phyloP scores from a whole-genome alignment of 805 yeast species.

The Metahyphopichia silvanorum region DNA sequence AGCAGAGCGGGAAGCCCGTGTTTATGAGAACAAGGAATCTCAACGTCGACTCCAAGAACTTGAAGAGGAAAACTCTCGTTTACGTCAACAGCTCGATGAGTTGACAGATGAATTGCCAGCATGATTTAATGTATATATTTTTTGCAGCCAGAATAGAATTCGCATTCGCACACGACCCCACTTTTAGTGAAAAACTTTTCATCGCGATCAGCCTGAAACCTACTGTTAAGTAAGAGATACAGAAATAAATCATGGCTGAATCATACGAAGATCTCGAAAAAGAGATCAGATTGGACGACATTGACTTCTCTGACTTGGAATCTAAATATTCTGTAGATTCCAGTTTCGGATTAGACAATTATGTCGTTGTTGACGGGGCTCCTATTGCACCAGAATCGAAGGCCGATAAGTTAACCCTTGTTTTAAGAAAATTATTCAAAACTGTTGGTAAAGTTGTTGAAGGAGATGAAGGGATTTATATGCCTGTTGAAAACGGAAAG shows the following conservation, averaged over 20 bases:
- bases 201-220: slow-evolving; percentile 6
- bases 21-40: slow-evolving; percentile 57
- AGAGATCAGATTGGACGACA: slow-evolving; percentile 43
- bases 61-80: slow-evolving; percentile 50
- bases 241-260: slow-evolving; percentile 14
- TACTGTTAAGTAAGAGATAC: slow-evolving; percentile 1
- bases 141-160: too few species aligned
- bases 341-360: slow-evolving; percentile 65
- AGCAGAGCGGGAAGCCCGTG: slow-evolving; percentile 66
- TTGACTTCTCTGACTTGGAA: slow-evolving; percentile 85
- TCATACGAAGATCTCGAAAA: slow-evolving; percentile 32
- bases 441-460: slow-evolving; percentile 69
- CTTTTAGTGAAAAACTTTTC: slow-evolving; percentile 12
- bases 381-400: slow-evolving; percentile 93
- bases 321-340: slow-evolving; percentile 59
- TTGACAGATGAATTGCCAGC: neutral
- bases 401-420: slow-evolving; percentile 79
- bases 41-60: slow-evolving; percentile 48
- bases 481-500: slow-evolving; percentile 78
- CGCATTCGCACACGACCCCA: too few species aligned
- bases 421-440: slow-evolving; percentile 74
- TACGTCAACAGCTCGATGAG: slow-evolving; percentile 19
- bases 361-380: slow-evolving; percentile 88
- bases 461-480: slow-evolving; percentile 62
- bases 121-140: too few species aligned